These are phyloP conservation scores for Pseudotsuga menziesii DNA, from an alignment of 75 land plant species.

Conservation along the genomic window DNA sequence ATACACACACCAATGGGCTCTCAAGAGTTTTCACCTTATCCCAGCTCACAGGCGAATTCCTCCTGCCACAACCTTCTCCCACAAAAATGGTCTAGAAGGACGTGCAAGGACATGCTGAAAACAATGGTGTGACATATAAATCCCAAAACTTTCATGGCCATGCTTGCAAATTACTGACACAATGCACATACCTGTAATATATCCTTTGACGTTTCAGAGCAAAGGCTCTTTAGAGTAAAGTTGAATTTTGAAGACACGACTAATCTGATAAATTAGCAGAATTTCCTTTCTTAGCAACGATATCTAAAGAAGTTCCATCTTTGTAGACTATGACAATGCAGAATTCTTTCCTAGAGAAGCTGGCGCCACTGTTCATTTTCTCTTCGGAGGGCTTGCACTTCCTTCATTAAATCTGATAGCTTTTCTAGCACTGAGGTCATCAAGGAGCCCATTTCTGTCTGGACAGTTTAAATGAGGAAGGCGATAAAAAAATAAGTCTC, in stretches of 20 bases:
- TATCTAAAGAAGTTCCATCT: not conserved
- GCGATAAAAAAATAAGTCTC: not conserved
- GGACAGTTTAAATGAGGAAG: slow-evolving; percentile 1
- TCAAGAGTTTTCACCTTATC: not conserved
- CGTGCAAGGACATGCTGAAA: not conserved
- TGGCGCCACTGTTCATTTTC: slow-evolving; percentile 90
- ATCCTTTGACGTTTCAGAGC: not conserved
- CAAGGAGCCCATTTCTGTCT: slow-evolving; percentile 69
- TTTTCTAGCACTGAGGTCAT: slow-evolving; percentile 53
- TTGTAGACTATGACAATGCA: not conserved
- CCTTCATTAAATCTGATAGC: slow-evolving; percentile 72
- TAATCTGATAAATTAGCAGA: not conserved
- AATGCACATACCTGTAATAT: not conserved
- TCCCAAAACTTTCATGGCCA: not conserved
- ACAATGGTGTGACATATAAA: not conserved
- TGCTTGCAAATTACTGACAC: not conserved
- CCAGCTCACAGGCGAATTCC: not conserved
- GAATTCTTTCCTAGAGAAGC: slow-evolving; percentile 41
- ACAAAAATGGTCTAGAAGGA: not conserved
- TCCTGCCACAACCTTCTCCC: not conserved
- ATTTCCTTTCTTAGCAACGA: not conserved
- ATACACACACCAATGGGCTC: not conserved
- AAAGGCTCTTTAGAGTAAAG: not conserved
- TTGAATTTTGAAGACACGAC: not conserved
- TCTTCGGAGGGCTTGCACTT: slow-evolving; percentile 70